A percentile compares a stretch with the other conserved stretches of the same genome.
Conservation (phyloP, 2,329 filamentous ascomycete species). For the Pestalotiopsis sp. region DNA sequence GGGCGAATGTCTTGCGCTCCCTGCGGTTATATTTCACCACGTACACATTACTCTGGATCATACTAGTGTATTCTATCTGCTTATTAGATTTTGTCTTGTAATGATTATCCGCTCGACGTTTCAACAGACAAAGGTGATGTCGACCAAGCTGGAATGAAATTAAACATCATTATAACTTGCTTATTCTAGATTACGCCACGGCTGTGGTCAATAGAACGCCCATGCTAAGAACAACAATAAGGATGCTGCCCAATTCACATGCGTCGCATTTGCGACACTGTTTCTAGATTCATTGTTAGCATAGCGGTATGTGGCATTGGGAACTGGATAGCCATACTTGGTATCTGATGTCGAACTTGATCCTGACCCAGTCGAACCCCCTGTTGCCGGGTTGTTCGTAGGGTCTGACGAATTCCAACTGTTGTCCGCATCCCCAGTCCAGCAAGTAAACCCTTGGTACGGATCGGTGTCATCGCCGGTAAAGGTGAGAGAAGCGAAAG, state of each 20-base stretch:
- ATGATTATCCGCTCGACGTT: neutral
- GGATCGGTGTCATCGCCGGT: neutral
- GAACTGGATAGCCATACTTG: neutral
- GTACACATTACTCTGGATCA: neutral
- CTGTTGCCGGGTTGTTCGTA: neutral
- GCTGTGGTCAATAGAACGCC: neutral
- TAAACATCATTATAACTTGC: neutral
- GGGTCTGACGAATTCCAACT: neutral
- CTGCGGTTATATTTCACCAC: neutral
- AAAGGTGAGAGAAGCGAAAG: neutral
- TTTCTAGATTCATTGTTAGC: neutral
- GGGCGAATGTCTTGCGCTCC: too few relatives aligned
- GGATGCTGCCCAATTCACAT: neutral
- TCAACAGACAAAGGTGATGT: neutral
- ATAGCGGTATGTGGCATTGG: neutral
- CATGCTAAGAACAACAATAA: neutral
- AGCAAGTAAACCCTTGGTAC: neutral
- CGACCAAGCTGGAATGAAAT: neutral
- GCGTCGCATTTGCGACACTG: neutral
- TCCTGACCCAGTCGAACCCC: neutral
- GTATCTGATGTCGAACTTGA: neutral
- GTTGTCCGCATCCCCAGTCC: neutral
- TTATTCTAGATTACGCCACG: neutral
- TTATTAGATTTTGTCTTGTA: neutral
- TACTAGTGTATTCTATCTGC: neutral